Percentiles rank a stretch among this genome's conserved stretches.
These are phyloP conservation scores for Annona cherimola DNA, from an alignment of 164 flowering plant genomes.

Conservation along the genomic window DNA sequence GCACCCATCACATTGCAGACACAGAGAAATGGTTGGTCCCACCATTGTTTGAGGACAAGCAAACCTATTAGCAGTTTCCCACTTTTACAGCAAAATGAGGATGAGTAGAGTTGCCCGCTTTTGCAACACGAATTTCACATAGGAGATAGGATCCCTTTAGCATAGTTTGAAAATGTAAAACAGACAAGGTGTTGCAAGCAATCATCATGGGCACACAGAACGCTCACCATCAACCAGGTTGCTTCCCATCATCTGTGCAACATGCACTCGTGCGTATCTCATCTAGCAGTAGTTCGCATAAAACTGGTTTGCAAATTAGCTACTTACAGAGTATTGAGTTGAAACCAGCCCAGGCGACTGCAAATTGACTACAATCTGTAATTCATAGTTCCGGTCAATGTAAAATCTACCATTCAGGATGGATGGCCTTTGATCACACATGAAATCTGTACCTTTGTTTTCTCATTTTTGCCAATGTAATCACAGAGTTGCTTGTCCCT, in stretches of 20 bases:
- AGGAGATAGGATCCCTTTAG: too few species aligned
- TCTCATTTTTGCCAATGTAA: slow-evolving; percentile 28
- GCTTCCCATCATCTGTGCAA: neutral
- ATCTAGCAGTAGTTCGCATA: neutral
- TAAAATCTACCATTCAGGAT: slow-evolving; percentile 1
- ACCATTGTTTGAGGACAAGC: too few species aligned
- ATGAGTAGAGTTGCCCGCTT: too few species aligned
- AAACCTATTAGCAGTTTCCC: too few species aligned
- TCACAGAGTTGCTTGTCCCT: slow-evolving; percentile 19
- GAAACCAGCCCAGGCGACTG: slow-evolving; percentile 1
- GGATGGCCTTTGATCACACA: neutral
- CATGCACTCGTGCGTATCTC: neutral
- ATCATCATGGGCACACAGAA: neutral
- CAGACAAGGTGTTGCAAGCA: neutral
- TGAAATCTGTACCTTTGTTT: slow-evolving; percentile 22
- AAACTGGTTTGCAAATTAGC: neutral
- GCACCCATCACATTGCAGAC: too few species aligned
- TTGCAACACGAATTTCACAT: too few species aligned
- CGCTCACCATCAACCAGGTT: neutral
- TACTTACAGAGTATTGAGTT: neutral
- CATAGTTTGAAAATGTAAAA: neutral
- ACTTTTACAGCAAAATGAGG: too few species aligned
- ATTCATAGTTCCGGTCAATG: neutral
- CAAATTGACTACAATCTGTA: slow-evolving; percentile 15
- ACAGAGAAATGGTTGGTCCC: too few species aligned